phyloP scores from a whole-genome alignment of 2,329 filamentous ascomycete species.

The Claviceps cyperi region DNA sequence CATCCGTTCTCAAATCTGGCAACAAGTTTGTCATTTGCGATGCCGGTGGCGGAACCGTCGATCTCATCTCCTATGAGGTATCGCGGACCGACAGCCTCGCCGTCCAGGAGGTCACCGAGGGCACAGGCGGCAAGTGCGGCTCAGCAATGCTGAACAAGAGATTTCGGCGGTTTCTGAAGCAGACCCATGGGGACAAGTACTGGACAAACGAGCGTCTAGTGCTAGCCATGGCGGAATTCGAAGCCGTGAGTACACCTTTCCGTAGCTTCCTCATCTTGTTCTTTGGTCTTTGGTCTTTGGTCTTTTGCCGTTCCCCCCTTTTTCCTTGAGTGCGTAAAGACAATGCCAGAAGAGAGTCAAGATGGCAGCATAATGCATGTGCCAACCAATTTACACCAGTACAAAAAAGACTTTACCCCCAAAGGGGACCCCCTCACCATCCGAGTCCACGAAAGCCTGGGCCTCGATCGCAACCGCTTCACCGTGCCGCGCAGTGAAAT shows the following conservation, averaged over 20 bases:
- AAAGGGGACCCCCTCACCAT: conserved; percentile 22
- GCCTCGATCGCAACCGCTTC: conserved; percentile 16
- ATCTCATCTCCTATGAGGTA: conserved; percentile 39
- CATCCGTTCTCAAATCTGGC: conserved; percentile 25
- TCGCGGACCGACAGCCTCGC: conserved; percentile 25
- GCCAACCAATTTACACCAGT: conserved; percentile 10
- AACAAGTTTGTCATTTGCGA: conserved; percentile 39
- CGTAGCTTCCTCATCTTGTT: too few relatives aligned
- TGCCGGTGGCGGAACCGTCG: conserved; percentile 39
- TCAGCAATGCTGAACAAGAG: conserved; percentile 34
- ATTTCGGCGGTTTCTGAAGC: conserved; percentile 29
- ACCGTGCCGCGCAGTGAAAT: conserved; percentile 38
- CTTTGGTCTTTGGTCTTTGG: too few relatives aligned
- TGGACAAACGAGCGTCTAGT: conserved; percentile 28
- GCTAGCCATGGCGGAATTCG: conserved; percentile 28
- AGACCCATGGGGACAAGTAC: conserved; percentile 27
- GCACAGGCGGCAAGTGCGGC: conserved; percentile 34
- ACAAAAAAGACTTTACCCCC: conserved; percentile 24
- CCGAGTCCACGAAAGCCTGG: conserved; percentile 19
- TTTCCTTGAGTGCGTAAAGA: too few relatives aligned
- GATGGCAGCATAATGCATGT: too few relatives aligned
- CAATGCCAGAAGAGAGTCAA: too few relatives aligned
- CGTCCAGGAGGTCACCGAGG: conserved; percentile 33
- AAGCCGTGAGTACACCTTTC: conserved; percentile 16
- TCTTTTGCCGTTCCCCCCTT: too few relatives aligned